These are phyloP conservation scores for Tricladium varicosporioides DNA, from an alignment of 2,329 filamentous ascomycete genomes.

Conservation along the genomic window DNA sequence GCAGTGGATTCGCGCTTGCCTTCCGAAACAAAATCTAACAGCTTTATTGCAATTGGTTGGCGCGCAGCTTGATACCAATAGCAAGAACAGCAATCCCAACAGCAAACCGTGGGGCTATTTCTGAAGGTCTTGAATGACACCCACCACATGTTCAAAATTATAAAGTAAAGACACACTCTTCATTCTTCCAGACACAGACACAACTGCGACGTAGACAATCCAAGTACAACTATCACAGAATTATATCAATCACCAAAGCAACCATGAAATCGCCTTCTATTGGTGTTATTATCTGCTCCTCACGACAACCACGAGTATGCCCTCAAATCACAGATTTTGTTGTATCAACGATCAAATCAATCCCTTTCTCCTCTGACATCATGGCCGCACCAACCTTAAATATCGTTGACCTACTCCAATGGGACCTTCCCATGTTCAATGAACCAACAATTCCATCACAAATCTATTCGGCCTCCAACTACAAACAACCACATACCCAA, in stretches of 20 bases:
- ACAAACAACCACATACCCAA: slow-evolving; percentile 36
- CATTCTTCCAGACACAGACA: too few species aligned
- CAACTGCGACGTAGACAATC: too few species aligned
- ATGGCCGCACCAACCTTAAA: slow-evolving; percentile 22
- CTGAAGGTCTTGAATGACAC: too few species aligned
- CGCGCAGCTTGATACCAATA: not conserved
- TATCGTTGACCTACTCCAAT: slow-evolving; percentile 38
- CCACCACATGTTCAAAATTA: too few species aligned
- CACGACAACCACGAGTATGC: not conserved
- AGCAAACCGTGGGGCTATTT: too few species aligned
- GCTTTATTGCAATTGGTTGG: not conserved
- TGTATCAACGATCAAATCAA: slow-evolving; percentile 25
- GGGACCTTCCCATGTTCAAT: slow-evolving; percentile 44
- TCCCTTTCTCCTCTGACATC: slow-evolving; percentile 19
- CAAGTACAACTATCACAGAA: not conserved
- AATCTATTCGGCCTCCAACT: slow-evolving; percentile 29
- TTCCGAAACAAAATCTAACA: too few species aligned
- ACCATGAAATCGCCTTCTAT: slow-evolving; percentile 2
- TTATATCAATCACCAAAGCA: not conserved
- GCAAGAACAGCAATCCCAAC: too few species aligned
- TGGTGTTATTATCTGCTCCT: not conserved
- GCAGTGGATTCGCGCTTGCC: too few species aligned
- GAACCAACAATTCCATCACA: slow-evolving; percentile 38
- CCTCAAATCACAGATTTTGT: slow-evolving; percentile 19
- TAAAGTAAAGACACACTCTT: too few species aligned